These are phyloP conservation scores for Coemansia sp. DNA, from an alignment of 192 early-diverging fungal species.

Conservation along the genomic window DNA sequence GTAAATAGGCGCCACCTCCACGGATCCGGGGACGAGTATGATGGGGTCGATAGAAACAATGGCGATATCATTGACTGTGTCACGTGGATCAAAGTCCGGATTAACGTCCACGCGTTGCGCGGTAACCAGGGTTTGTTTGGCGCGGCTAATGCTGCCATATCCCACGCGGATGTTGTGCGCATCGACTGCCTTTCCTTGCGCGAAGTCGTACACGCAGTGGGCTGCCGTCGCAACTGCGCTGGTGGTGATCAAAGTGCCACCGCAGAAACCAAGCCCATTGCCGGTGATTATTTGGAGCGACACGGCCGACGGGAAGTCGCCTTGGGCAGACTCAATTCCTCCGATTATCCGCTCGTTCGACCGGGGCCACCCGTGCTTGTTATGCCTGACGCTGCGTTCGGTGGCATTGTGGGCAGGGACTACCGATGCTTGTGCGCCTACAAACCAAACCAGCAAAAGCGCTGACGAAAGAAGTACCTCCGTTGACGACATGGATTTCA, in stretches of 20 bases:
- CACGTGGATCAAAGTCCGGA: constrained; percentile 19
- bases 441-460: neutral
- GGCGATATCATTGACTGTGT: constrained; percentile 28
- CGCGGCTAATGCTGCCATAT: constrained; percentile 15
- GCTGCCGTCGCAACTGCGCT: constrained; percentile 32
- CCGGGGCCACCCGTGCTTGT: neutral
- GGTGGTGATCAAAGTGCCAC: constrained; percentile 35
- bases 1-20: constrained; percentile 19
- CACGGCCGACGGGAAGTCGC: constrained; percentile 22
- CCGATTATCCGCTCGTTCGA: constrained; percentile 39
- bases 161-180: constrained; percentile 21
- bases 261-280: constrained; percentile 28
- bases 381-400: neutral
- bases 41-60: constrained; percentile 19
- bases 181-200: neutral
- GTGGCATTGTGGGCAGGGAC: neutral
- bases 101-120: constrained; percentile 17
- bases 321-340: constrained; percentile 8
- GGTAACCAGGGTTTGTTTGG: constrained; percentile 2
- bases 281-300: constrained; percentile 22
- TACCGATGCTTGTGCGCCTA: neutral
- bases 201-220: constrained; percentile 40
- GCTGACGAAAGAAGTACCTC: neutral
- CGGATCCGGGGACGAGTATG: neutral
- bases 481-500: neutral